Percentiles rank a stretch among this genome's conserved stretches.
phyloP scores from a whole-genome alignment of 2,329 filamentous ascomycete species.

The Xylariaceae sp. region DNA sequence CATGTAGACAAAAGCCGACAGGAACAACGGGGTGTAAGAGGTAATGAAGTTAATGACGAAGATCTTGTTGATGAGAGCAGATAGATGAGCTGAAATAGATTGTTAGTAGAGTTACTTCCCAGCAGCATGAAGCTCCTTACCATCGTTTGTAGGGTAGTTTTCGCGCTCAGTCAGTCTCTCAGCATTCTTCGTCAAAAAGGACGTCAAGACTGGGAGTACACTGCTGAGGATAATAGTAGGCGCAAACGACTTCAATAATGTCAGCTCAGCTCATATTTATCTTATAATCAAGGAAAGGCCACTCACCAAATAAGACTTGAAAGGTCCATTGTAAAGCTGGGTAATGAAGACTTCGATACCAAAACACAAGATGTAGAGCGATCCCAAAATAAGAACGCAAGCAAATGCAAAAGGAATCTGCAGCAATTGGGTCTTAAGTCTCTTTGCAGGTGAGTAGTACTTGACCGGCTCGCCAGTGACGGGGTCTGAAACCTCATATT shows the following conservation, averaged over 20 bases:
- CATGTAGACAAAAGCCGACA: conserved; percentile 91
- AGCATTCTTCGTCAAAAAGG: conserved; percentile 70
- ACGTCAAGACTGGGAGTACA: conserved; percentile 71
- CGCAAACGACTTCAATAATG: conserved; percentile 62
- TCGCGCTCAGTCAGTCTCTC: conserved; percentile 74
- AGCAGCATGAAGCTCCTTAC: conserved; percentile 30
- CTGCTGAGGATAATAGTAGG: conserved; percentile 84
- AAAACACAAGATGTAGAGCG: conserved; percentile 80
- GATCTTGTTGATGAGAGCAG: conserved; percentile 83
- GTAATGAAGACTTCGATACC: conserved; percentile 93
- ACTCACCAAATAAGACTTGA: conserved; percentile 76
- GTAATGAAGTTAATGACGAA: conserved; percentile 97
- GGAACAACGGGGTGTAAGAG: conserved; percentile 84
- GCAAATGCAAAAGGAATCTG: conserved; percentile 79
- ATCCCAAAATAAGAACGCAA: conserved; percentile 67
- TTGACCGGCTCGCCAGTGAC: conserved; percentile 74
- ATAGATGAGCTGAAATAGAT: conserved; percentile 58
- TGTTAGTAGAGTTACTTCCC: conserved; percentile 21
- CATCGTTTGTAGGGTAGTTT: conserved; percentile 84
- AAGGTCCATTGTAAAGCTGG: conserved; percentile 83
- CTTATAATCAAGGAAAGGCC: not conserved
- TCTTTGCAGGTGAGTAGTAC: conserved; percentile 70
- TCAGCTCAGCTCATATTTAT: conserved; percentile 12
- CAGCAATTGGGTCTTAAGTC: conserved; percentile 70
- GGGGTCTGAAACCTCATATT: conserved; percentile 70